These are phyloP conservation scores for Ogataea saltuana DNA, from an alignment of 805 yeast species.

Conservation along the genomic window DNA sequence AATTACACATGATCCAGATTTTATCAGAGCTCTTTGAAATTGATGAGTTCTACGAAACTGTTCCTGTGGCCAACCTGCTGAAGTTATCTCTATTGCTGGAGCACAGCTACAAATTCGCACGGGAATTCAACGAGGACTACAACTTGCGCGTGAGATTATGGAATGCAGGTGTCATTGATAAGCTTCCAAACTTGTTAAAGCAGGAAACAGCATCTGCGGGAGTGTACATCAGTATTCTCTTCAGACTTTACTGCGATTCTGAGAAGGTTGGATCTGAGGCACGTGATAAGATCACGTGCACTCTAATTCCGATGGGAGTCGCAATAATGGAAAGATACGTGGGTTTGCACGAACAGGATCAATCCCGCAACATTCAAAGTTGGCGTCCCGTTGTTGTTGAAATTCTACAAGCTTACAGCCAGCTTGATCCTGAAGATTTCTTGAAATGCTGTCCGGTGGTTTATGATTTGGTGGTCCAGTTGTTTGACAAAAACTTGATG, in stretches of 20 bases:
- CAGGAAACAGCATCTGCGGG: constrained; percentile 93
- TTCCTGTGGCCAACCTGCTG: constrained; percentile 67
- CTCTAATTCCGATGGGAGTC: constrained; percentile 67
- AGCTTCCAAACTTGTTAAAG: constrained; percentile 84
- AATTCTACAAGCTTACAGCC: constrained; percentile 77
- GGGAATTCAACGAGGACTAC: constrained; percentile 84
- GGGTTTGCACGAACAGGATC: constrained; percentile 73
- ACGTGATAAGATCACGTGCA: constrained; percentile 52
- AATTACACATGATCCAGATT: constrained; percentile 83
- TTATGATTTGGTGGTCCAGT: constrained; percentile 57
- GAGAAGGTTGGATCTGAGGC: constrained; percentile 48
- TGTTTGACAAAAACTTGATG: constrained; percentile 62
- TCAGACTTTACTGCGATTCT: constrained; percentile 73
- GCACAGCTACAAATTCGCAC: constrained; percentile 77
- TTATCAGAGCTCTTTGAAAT: constrained; percentile 76
- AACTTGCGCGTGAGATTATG: constrained; percentile 85
- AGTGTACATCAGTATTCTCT: constrained; percentile 77
- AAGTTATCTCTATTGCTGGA: constrained; percentile 60
- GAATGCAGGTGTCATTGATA: constrained; percentile 89
- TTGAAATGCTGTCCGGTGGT: constrained; percentile 54
- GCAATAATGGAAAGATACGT: constrained; percentile 70
- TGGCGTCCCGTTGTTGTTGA: constrained; percentile 94
- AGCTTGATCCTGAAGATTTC: constrained; percentile 75
- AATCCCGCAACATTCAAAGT: constrained; percentile 73
- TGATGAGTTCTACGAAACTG: constrained; percentile 62